Evolutionary conservation across 2,329 filamentous ascomycete genomes (phyloP).

Genomic region (Beauveria pseudobassiana): DNA sequence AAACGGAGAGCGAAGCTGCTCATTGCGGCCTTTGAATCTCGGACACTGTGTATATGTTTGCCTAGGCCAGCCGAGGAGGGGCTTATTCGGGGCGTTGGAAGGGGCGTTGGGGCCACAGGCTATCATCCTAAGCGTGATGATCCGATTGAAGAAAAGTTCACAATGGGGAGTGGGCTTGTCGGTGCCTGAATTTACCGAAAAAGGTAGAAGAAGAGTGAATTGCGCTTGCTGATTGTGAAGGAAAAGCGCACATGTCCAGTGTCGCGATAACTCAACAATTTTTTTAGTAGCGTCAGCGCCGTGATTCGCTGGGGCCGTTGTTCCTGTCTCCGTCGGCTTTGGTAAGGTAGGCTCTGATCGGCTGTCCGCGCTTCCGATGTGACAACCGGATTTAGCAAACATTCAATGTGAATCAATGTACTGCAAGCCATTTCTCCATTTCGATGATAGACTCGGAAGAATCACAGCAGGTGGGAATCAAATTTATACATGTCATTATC

Average conservation of each 20-base stretch:
- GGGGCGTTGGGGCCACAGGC: neutral
- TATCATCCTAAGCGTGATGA: conserved; percentile 5
- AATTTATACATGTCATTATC: too few relatives aligned
- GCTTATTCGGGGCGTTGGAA: neutral
- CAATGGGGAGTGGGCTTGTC: neutral
- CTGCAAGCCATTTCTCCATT: too few relatives aligned
- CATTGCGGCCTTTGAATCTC: conserved; percentile 26
- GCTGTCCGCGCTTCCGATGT: neutral
- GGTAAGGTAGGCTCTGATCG: neutral
- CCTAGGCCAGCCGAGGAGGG: neutral
- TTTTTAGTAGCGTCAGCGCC: conserved; percentile 9
- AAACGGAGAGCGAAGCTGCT: conserved; percentile 32
- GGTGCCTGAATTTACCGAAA: neutral
- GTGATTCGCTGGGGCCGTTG: conserved; percentile 16
- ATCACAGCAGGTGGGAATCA: too few relatives aligned
- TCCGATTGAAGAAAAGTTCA: neutral
- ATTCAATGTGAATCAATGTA: too few relatives aligned
- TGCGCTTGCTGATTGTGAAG: neutral
- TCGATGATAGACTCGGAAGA: too few relatives aligned
- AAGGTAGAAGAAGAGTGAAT: neutral
- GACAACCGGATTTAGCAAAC: too few relatives aligned
- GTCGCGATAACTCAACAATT: conserved; percentile 12
- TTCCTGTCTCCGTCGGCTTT: conserved; percentile 8
- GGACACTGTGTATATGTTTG: neutral
- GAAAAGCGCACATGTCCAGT: neutral